These are phyloP conservation scores for Mortierella sp. DNA, from an alignment of 371 early-diverging fungal genomes.

Conservation along the genomic window DNA sequence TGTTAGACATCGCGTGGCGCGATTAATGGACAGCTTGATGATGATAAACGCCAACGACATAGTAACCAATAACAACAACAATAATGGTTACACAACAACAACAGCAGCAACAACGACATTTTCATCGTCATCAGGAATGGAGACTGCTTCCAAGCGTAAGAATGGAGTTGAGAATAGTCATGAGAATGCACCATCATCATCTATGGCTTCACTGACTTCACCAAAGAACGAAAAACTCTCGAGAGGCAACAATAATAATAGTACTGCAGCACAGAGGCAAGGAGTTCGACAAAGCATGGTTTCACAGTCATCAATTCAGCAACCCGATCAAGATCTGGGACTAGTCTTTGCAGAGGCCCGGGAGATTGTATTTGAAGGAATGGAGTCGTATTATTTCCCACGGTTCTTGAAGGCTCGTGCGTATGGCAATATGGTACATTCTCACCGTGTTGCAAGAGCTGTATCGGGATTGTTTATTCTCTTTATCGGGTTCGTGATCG, in stretches of 20 bases:
- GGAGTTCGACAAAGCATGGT: not conserved
- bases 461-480: slow-evolving; percentile 67
- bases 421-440: slow-evolving; percentile 68
- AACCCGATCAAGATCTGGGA: slow-evolving; percentile 41
- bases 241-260: not conserved
- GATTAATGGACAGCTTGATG: slow-evolving; percentile 30
- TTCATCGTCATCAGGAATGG: not conserved
- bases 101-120: not conserved
- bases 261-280: not conserved
- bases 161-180: not conserved
- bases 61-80: too few relatives aligned
- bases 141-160: not conserved
- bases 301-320: not conserved
- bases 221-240: not conserved
- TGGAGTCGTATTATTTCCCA: slow-evolving; percentile 70
- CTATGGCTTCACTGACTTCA: not conserved
- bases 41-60: not conserved
- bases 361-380: slow-evolving; percentile 67
- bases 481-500: slow-evolving; percentile 66
- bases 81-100: not conserved
- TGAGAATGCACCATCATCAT: not conserved
- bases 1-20: slow-evolving; percentile 31
- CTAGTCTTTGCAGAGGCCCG: slow-evolving; percentile 71
- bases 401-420: slow-evolving; percentile 70
- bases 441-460: slow-evolving; percentile 66